A percentile compares a stretch with the other conserved stretches of the same genome.
Conservation (phyloP, 2,329 filamentous ascomycete genomes). For the Apiospora pterosperma region DNA sequence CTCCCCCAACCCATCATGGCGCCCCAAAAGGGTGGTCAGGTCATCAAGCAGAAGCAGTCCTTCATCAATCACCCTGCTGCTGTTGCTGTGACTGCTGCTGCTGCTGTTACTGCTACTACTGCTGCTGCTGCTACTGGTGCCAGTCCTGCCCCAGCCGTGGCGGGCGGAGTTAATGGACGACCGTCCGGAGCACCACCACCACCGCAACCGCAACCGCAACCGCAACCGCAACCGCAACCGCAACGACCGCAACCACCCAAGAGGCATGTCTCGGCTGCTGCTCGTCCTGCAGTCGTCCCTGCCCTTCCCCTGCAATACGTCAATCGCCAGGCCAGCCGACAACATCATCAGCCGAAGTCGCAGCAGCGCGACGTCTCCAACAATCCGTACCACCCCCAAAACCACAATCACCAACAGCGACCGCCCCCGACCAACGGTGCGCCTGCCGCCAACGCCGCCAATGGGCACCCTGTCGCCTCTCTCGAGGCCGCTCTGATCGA, state of each 20-base stretch:
- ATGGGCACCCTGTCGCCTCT: slow-evolving; percentile 22
- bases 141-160: neutral
- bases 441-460: slow-evolving; percentile 4
- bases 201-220: neutral
- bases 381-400: neutral
- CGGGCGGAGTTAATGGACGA: neutral
- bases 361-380: neutral
- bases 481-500: slow-evolving; percentile 29
- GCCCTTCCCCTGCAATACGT: slow-evolving; percentile 29
- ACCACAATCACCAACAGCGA: slow-evolving; percentile 10
- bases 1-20: slow-evolving; percentile 21
- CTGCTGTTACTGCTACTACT: slow-evolving; percentile 19
- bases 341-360: neutral
- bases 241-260: neutral
- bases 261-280: neutral
- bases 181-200: slow-evolving; percentile 9
- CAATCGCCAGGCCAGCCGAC: slow-evolving; percentile 18
- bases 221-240: neutral
- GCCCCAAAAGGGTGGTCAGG: slow-evolving; percentile 19
- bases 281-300: slow-evolving; percentile 24
- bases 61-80: slow-evolving; percentile 18
- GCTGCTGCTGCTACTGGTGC: slow-evolving; percentile 13
- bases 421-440: neutral
- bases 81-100: slow-evolving; percentile 20
- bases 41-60: slow-evolving; percentile 9